Evolutionary conservation across 176 grass and related monocot genomes (phyloP), one percentile per base, ranked within the genome.

Genomic region (Hsuehochloa calcarea): DNA sequence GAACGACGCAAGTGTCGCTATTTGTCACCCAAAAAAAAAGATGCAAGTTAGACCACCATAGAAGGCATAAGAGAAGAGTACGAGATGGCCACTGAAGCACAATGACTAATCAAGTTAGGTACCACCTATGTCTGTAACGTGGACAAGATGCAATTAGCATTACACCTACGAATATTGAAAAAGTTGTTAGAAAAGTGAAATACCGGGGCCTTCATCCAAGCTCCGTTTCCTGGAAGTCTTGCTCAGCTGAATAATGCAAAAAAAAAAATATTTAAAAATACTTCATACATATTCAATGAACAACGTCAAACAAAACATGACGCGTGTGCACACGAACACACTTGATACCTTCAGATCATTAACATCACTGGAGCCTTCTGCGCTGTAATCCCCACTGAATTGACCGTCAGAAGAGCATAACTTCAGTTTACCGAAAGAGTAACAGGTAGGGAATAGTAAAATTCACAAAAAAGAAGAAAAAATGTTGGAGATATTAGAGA

Each of bases 301-400:
- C 26, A 51, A 41, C 0, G 16, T 2, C 41, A 82, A 34, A 85
- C 14, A 70, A 68, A 90, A 65, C 29, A 27, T 43, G 72, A 71
- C 8, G 27, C 27, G 7, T 60, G 67, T 12, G 1, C 41, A 17
- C 19, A 2, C 22, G 66, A 19, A 6, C 75, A 72, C 7, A 70
- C 20, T 6, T 51, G 40, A 34, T 90, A 94, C 77, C 75, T 85
- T 91, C 56, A 85, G 68, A 71, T 94, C 86, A 50, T 85, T 87
- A 89, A 88, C 88, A 91, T 95, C 90, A 66, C 90, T 88, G 10
- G 93, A 96, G 31, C 90, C 96, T 70, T 99, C 93, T 40, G 90
- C 85, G 54, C 91, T 99, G 78, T 91, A 89, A 87, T 89, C 85
- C 60, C 74, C 84, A 87, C 87, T 89, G 84, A 49, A 85, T 41